phyloP scores from a whole-genome alignment of 2,329 filamentous ascomycete genomes.

The Pseudogymnoascus sp. region DNA sequence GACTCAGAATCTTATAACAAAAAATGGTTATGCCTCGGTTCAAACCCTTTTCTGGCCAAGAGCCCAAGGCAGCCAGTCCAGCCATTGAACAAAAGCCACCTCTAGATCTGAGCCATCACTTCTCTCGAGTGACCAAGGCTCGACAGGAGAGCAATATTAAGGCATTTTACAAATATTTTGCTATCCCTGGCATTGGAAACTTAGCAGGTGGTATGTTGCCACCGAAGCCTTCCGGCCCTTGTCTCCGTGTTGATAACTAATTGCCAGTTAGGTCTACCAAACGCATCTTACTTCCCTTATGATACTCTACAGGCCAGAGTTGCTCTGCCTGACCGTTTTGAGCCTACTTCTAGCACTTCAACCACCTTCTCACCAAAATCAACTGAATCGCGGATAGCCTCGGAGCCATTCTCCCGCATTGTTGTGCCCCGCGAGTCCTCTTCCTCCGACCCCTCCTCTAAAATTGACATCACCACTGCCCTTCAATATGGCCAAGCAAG shows the following conservation, averaged over 20 bases:
- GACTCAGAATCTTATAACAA: not conserved
- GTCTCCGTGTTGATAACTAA: conserved; percentile 2
- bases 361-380: conserved; percentile 24
- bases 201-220: conserved; percentile 49
- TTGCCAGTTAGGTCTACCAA: conserved; percentile 58
- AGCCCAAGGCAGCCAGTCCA: not conserved
- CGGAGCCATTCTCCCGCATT: conserved; percentile 40
- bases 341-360: not conserved
- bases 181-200: conserved; percentile 52
- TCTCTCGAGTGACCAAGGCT: conserved; percentile 58
- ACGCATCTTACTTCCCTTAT: conserved; percentile 76
- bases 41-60: not conserved
- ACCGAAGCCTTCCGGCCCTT: not conserved
- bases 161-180: conserved; percentile 77
- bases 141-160: conserved; percentile 63
- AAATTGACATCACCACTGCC: conserved; percentile 72
- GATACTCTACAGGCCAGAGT: conserved; percentile 80
- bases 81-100: conserved; percentile 35
- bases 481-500: conserved; percentile 80
- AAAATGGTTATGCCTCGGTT: not conserved
- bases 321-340: conserved; percentile 67
- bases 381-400: conserved; percentile 10
- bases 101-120: conserved; percentile 70
- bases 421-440: conserved; percentile 61
- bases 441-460: conserved; percentile 50